Evolutionary conservation across 2,329 filamentous ascomycete genomes (phyloP).

Genomic region (Alternaria rosae): DNA sequence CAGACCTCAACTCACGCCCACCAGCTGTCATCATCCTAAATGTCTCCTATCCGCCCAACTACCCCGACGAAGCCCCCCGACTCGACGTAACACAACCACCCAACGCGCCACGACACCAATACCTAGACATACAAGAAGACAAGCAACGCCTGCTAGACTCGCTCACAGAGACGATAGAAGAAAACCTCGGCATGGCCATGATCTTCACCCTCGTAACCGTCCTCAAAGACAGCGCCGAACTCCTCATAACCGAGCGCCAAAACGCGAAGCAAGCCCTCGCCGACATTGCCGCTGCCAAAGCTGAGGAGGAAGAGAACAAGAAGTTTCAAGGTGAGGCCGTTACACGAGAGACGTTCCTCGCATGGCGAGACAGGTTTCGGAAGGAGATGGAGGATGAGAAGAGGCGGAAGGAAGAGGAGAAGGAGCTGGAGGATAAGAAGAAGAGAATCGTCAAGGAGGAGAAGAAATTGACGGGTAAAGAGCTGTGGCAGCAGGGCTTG

Average conservation of each 20-base stretch:
- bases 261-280: conserved; percentile 64
- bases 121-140: conserved; percentile 83
- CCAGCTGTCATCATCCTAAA: conserved; percentile 76
- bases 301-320: conserved; percentile 90
- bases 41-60: conserved; percentile 86
- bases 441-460: conserved; percentile 68
- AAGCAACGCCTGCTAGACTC: conserved; percentile 74
- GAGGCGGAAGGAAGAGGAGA: conserved; percentile 66
- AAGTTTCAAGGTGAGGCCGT: conserved; percentile 95
- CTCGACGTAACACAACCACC: conserved; percentile 80
- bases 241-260: conserved; percentile 77
- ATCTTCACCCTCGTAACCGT: conserved; percentile 88
- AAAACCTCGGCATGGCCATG: conserved; percentile 98
- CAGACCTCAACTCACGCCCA: conserved; percentile 2
- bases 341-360: conserved; percentile 82
- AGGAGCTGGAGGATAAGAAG: conserved; percentile 71
- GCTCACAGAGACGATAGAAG: conserved; percentile 78
- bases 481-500: conserved; percentile 59
- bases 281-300: conserved; percentile 65
- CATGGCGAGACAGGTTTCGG: conserved; percentile 80
- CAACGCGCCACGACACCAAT: conserved; percentile 72
- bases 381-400: conserved; percentile 81
- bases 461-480: conserved; percentile 74
- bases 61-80: conserved; percentile 85
- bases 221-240: conserved; percentile 90